Conservation (phyloP, 805 yeast genomes). For the Candida coquimbonensis region DNA sequence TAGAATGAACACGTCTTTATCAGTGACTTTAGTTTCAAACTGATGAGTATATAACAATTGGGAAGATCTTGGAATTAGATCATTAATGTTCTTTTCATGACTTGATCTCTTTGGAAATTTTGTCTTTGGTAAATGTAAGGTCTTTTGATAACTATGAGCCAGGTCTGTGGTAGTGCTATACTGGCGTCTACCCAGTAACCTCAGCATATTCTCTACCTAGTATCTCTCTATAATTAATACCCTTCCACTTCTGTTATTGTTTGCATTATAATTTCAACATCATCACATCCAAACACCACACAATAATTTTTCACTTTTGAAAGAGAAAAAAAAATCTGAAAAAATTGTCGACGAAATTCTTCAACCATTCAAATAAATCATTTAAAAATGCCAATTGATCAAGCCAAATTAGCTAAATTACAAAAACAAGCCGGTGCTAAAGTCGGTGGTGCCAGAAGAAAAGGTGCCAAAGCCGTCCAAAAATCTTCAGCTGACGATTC, state of each 20-base stretch:
- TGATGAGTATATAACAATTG: slow-evolving; percentile 65
- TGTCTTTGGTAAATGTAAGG: slow-evolving; percentile 53
- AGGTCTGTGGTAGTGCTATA: slow-evolving; percentile 6
- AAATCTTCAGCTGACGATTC: slow-evolving; percentile 77
- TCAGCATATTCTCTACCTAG: neutral
- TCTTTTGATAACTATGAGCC: slow-evolving; percentile 22
- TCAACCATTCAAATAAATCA: neutral
- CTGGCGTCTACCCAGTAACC: neutral
- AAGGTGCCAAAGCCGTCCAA: slow-evolving; percentile 70
- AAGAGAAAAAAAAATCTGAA: slow-evolving; percentile 3
- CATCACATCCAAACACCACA: slow-evolving; percentile 9
- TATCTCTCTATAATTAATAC: too few species aligned
- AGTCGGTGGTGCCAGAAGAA: slow-evolving; percentile 84
- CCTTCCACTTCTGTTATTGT: too few species aligned
- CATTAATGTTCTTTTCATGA: slow-evolving; percentile 33
- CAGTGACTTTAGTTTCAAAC: slow-evolving; percentile 21
- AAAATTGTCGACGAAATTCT: slow-evolving; percentile 6
- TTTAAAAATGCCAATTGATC: slow-evolving; percentile 73
- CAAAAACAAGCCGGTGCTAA: slow-evolving; percentile 81
- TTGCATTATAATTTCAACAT: too few species aligned
- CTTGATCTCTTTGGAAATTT: slow-evolving; percentile 57
- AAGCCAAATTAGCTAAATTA: slow-evolving; percentile 88
- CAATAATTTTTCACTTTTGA: neutral
- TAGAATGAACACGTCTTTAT: slow-evolving; percentile 48
- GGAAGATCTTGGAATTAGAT: slow-evolving; percentile 46